Evolutionary conservation across 305 asterid species (phyloP).

Genomic region (Solanum hybrid): DNA sequence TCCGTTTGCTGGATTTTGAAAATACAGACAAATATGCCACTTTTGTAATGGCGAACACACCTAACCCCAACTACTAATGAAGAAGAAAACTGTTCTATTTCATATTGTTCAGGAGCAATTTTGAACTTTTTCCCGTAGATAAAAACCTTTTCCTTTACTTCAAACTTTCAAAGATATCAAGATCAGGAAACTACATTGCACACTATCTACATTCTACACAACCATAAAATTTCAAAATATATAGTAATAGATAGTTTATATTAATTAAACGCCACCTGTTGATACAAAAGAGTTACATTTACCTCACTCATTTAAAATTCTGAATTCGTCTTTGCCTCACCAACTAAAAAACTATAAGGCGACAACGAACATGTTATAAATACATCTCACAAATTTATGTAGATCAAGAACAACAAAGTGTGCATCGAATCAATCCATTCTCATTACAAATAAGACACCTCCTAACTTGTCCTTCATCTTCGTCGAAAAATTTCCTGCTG

Average conservation of each 20-base stretch:
- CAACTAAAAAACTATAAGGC: background rate
- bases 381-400: background rate
- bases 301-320: background rate
- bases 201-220: background rate
- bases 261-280: background rate
- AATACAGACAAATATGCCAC: background rate
- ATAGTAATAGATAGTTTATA: background rate
- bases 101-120: background rate
- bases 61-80: background rate
- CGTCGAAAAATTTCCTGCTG: constrained; percentile 66
- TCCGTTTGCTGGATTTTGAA: background rate
- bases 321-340: background rate
- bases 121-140: background rate
- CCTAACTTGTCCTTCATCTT: constrained; percentile 43
- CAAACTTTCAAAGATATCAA: background rate
- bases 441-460: constrained; percentile 66
- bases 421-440: constrained; percentile 72
- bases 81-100: background rate
- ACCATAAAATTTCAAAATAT: background rate
- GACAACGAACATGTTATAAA: background rate
- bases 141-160: background rate
- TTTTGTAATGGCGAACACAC: background rate
- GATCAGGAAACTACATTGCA: background rate
- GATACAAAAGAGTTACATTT: background rate
- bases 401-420: constrained; percentile 50